Base-by-base conservation (phyloP, 2,329 filamentous ascomycete species). In the Botrytis deweyae region DNA sequence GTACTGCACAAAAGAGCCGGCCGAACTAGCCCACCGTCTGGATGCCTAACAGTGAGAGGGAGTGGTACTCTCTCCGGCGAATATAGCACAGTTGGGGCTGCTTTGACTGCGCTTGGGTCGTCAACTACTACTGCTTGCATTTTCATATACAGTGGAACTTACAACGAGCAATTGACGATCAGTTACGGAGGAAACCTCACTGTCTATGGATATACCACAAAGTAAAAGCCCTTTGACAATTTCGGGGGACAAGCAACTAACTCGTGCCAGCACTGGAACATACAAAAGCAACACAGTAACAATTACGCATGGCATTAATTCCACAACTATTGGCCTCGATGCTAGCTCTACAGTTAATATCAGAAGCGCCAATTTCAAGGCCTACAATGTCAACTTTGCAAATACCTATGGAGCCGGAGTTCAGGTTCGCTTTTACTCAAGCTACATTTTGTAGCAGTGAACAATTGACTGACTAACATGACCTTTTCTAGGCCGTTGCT, bases 401-500 rank as follows among this genome's bases (percentile, higher is more conserved):
- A 63, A 70, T 49, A 70, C 68, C 18, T 70, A 70, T 49, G 68
- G 68, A 63, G 52, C 68, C 3, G 68, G 68, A 9, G 68, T 49
- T 63, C 68, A 70, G 58, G 68, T 70, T n/a, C n/a, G 68, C 29
- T 18, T 25, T 12, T 4, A 18, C 16, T n/a, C 46, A 55, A 40
- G 9, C 46, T 29, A 4, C 1, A 22, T 58, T 58, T 9, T 38
- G 14, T 58, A 16, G 20, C 38, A n/a, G 22, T 18, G 16, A 8
- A 4, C 1, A 16, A 6, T 55, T 3, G 33, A 40, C 16, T 69
- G 25, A 22, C 66, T 42, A n/a, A 55, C 7, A 9, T 25, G 9
- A 20, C 16, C 10, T 2, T 9, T 29, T n/a, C n/a, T 46, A 88
- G 76, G 86, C 85, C 10, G 81, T 89, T 49, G 88, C 88, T 1